Base-by-base conservation (phyloP, 345 rosid genomes). In the Camelina laxa region DNA sequence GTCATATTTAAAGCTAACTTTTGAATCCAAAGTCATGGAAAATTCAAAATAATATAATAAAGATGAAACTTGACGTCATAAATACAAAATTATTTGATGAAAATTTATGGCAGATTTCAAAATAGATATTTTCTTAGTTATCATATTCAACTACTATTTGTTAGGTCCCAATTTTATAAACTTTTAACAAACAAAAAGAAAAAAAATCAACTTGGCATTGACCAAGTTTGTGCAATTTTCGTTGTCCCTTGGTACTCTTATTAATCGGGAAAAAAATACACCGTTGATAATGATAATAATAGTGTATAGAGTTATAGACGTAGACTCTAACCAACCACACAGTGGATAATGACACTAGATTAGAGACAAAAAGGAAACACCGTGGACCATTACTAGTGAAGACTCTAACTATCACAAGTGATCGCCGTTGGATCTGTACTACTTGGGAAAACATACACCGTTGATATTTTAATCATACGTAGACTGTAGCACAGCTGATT, bases 401-500 rank as follows among this genome's bases (percentile, higher is more conserved):
- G 49, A 39, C 49, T 5, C 9, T 35, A 36, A 36, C 41, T 10
- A 36, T 36, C 41, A 36, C 16, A 60, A 48, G 11, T 21, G 21
- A 11, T 11, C 12, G 41, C 66, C 75, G 75, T 72, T 50, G 60
- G 36, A 72, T 72, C 31, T 60, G 1, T 8, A 10, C 16, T 16
- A 50, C 19, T 15, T 49, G 51, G 55, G 9, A 4, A 58, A 60
- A 4, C 1, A 49, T 12, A 8, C 6, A 61, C 60, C 60, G 50
- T 71, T 20, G 39, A 71, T 60, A 48, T 36, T 6, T 15, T 60
- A 60, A 7, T 57, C 1, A 36, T 9, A 49, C 67, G 66, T 70
- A 58, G 19, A 42, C 44, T 41, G 2, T 27, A 27, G 4, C 17
- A 45, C 55, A 69, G 15, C 4, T 42, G 33, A 57, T 31, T 0